Evolutionary conservation across 495 filamentous ascomycete genomes (phyloP).

Genomic region (Talaromyces trachyspermus): DNA sequence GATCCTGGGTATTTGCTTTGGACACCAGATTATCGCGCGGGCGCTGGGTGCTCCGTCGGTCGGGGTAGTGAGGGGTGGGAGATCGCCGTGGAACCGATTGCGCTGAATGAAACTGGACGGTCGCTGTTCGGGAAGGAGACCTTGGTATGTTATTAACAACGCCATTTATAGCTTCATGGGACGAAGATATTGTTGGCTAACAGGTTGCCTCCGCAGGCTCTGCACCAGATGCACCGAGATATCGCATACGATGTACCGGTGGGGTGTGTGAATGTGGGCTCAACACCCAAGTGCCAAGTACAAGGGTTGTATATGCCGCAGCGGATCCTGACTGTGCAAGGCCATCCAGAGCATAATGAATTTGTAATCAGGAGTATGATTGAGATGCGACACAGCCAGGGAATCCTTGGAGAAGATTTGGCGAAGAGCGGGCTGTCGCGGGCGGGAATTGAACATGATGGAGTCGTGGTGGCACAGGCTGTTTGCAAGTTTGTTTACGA

Average conservation of each 20-base stretch:
- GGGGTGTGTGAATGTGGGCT: constrained; percentile 56
- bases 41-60: constrained; percentile 62
- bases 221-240: constrained; percentile 88
- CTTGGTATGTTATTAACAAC: constrained; percentile 50
- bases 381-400: constrained; percentile 46
- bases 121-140: constrained; percentile 58
- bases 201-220: too few relatives aligned
- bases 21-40: constrained; percentile 82
- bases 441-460: constrained; percentile 61
- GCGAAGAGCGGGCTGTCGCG: constrained; percentile 55
- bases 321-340: constrained; percentile 67
- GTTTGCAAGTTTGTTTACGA: constrained; percentile 67
- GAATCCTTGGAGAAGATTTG: constrained; percentile 56
- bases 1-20: constrained; percentile 78
- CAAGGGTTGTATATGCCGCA: constrained; percentile 67
- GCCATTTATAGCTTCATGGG: too few relatives aligned
- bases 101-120: constrained; percentile 58
- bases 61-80: constrained; percentile 69
- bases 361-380: constrained; percentile 64
- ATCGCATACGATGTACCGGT: constrained; percentile 56
- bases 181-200: too few relatives aligned
- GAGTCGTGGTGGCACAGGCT: constrained; percentile 50
- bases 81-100: constrained; percentile 56
- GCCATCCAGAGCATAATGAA: constrained; percentile 78
- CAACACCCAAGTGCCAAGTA: constrained; percentile 53